Base-by-base conservation (phyloP, 2,329 filamentous ascomycete genomes). In the Fusarium sp. region DNA sequence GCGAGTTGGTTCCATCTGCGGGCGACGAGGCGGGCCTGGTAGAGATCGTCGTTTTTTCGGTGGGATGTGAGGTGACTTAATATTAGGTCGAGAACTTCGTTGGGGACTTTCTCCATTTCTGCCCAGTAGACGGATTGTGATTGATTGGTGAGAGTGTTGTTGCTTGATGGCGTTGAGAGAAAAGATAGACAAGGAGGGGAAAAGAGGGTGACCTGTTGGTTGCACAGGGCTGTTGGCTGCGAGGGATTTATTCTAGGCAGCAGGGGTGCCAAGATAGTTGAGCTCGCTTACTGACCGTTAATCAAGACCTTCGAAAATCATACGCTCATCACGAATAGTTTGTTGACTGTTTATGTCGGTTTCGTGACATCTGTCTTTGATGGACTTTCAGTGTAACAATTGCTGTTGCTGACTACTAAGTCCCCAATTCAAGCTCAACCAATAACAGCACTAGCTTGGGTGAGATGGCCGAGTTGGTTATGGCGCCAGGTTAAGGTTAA, bases 391-490 rank as follows among this genome's bases (percentile, higher is more conserved):
- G 6, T 5, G 24, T 10, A 18, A 1, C 1, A 1, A 2, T 14
- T 14, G 5, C 6, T 6, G 0, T 4, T 2, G 2, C 6, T 42
- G 1, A 0, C 15, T 25, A 51, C 9, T 24, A 18, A 38, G 9
- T 5, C 3, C 8, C 2, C 1, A 3, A 51, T 20, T 20, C 3
- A 9, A 4, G 3, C 5, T 3, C 9, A 1, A 9, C 2, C 1
- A 20, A 4, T 22, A 56, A 27, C 22, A 49, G 20, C 42, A 49
- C 34, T 50, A 43, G 22, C 34, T 50, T 61, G 15, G 18, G 58
- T 58, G 58, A 58, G 58, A 58, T 47, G 52, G 52, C 52, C 52
- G 52, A 58, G 58, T 60, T 47, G 43, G 52, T 60, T 60, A 60
- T 60, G 59, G 59, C 55, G 59, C 55, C 24, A 30, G 44, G 34